Base-by-base conservation (phyloP, 257 asterid species). In the Solanum rostratum region DNA sequence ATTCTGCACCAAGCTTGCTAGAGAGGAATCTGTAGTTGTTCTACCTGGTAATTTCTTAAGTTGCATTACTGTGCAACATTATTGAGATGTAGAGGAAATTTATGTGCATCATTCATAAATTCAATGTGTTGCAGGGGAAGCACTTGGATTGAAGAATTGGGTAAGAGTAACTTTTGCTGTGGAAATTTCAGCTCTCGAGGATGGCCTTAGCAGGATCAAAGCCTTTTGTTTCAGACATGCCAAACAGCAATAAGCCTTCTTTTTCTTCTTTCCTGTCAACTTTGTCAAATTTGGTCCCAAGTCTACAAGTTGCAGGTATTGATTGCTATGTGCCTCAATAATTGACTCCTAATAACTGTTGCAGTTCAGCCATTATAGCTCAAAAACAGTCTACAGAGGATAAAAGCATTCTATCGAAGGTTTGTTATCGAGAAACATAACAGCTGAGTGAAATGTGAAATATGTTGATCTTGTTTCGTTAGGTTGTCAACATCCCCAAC, bases 101-200 rank as follows among this genome's bases (percentile, higher is more conserved):
- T 45, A 6, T 43, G 19, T 15, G 24, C 68, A 20, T 76, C n/a
- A 15, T 76, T 76, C 9, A 49, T 49, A 76, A 76, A 27, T 76
- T 49, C 12, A n/a, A 24, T 60, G 81, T 20, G 22, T 80, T 66
- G 68, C 88, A 94, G 97, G 97, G 19, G 81, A 89, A 54, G 83
- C 87, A 14, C 70, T 93, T 90, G 98, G 97, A 63, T 54, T 93
- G 53, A 91, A 85, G 89, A 86, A 92, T 84, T 91, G 98, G 97
- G 18, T 91, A 86, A 89, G 96, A 4, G 68, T 93, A 18, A 90
- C 92, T 39, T 94, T 89, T 73, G 92, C 96, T 0, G 92, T 88
- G 12, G 94, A 92, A 86, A 85, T 87, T 69, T 85, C 91, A 63
- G 52, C 82, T 78, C 92, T 94, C 16, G 69, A 71, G 82, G 95